Evolutionary conservation across 306 rosid genomes (phyloP).

Genomic region (Vicia villosa): DNA sequence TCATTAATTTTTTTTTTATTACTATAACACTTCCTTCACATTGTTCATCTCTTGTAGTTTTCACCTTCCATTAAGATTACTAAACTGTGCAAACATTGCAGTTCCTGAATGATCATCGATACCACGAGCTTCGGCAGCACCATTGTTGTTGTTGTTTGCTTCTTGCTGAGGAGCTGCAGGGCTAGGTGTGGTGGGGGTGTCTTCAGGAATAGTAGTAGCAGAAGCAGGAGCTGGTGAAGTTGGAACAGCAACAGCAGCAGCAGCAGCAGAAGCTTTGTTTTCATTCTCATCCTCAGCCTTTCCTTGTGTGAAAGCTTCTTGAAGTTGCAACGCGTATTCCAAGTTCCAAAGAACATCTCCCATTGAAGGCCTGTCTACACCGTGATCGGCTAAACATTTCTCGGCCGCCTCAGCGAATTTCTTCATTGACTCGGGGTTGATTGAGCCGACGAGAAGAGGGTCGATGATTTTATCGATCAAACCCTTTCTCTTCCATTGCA

Average conservation of each 20-base stretch:
- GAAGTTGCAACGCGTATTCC: constrained; percentile 68
- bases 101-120: constrained; percentile 73
- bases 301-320: constrained; percentile 61
- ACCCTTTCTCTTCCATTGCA: constrained; percentile 71
- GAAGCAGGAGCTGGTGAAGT: background rate
- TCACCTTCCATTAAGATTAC: constrained; percentile 75
- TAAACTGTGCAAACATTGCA: constrained; percentile 66
- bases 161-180: background rate
- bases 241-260: constrained; percentile 19
- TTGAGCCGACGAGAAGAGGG: constrained; percentile 48
- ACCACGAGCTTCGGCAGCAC: constrained; percentile 34
- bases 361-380: constrained; percentile 70
- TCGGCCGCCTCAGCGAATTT: constrained; percentile 70
- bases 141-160: constrained; percentile 27
- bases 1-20: background rate
- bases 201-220: constrained; percentile 7
- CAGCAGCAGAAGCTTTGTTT: constrained; percentile 5
- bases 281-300: constrained; percentile 55
- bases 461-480: constrained; percentile 60
- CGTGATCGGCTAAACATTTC: constrained; percentile 66
- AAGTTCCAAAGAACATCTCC: constrained; percentile 71
- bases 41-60: constrained; percentile 19
- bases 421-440: constrained; percentile 61
- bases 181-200: background rate
- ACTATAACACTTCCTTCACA: constrained; percentile 7